These are phyloP conservation scores for Fragaria iinumae DNA, from an alignment of 306 rosid species.

Conservation along the genomic window DNA sequence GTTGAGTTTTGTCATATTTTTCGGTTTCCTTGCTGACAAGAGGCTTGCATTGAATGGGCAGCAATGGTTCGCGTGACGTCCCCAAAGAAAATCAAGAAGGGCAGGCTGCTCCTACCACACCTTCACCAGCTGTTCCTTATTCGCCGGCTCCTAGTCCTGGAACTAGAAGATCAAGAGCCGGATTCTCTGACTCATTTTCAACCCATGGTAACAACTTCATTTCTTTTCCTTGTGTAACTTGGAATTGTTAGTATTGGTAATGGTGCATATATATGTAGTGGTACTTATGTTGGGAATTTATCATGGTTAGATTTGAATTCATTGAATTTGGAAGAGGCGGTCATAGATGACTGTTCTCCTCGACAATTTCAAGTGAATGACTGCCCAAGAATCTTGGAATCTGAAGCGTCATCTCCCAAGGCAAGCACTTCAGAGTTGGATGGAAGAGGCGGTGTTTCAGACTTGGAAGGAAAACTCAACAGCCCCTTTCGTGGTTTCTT, in stretches of 20 bases:
- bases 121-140: not conserved
- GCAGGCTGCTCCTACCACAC: constrained; percentile 6
- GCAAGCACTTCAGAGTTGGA: constrained; percentile 72
- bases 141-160: not conserved
- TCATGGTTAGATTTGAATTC: constrained; percentile 42
- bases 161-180: constrained; percentile 44
- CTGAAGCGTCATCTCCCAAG: constrained; percentile 48
- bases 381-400: constrained; percentile 40
- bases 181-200: constrained; percentile 62
- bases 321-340: constrained; percentile 43
- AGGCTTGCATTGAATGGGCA: constrained; percentile 41
- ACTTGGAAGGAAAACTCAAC: constrained; percentile 33
- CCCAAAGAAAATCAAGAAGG: constrained; percentile 33
- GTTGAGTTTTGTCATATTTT: constrained; percentile 34
- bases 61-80: constrained; percentile 40
- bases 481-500: constrained; percentile 65
- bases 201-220: constrained; percentile 39
- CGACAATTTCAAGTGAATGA: constrained; percentile 29
- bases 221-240: not conserved
- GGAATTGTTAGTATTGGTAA: not conserved
- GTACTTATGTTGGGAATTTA: constrained; percentile 11
- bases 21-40: constrained; percentile 33
- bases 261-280: not conserved
- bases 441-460: constrained; percentile 39
- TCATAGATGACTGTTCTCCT: constrained; percentile 32